phyloP scores from a whole-genome alignment of 306 rosid genomes.

The Carpinus fangiana region DNA sequence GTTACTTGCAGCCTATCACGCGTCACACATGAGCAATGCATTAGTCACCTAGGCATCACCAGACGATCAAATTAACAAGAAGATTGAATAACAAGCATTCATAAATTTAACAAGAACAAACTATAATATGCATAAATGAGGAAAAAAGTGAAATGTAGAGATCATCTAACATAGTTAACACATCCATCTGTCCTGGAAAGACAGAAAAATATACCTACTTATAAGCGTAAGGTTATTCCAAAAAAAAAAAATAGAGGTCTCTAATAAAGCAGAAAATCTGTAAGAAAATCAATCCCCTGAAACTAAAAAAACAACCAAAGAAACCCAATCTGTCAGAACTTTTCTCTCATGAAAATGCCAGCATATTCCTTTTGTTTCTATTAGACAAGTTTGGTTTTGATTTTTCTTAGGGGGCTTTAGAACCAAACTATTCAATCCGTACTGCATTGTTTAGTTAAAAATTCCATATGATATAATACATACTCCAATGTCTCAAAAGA shows the following conservation, averaged over 20 bases:
- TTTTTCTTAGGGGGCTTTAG: neutral
- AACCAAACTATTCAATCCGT: neutral
- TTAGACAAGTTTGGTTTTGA: too few relatives aligned
- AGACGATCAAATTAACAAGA: constrained; percentile 21
- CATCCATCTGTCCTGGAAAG: neutral
- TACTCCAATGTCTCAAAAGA: neutral
- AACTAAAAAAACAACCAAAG: neutral
- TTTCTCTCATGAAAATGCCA: neutral
- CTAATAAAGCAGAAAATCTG: neutral
- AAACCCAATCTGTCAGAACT: neutral
- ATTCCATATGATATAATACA: neutral
- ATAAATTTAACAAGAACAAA: constrained; percentile 15
- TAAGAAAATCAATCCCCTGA: neutral
- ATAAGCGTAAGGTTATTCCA: neutral
- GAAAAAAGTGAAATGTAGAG: neutral
- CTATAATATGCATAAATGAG: neutral
- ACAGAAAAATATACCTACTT: neutral
- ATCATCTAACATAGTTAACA: neutral
- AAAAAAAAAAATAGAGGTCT: neutral
- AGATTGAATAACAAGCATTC: constrained; percentile 4
- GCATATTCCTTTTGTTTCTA: neutral
- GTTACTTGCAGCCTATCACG: constrained; percentile 81
- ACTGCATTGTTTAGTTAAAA: neutral
- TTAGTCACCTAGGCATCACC: constrained; percentile 35
- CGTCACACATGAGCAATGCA: constrained; percentile 43